phyloP scores from a whole-genome alignment of 768 basidiomycete genomes.

The Amanita phalloides region DNA sequence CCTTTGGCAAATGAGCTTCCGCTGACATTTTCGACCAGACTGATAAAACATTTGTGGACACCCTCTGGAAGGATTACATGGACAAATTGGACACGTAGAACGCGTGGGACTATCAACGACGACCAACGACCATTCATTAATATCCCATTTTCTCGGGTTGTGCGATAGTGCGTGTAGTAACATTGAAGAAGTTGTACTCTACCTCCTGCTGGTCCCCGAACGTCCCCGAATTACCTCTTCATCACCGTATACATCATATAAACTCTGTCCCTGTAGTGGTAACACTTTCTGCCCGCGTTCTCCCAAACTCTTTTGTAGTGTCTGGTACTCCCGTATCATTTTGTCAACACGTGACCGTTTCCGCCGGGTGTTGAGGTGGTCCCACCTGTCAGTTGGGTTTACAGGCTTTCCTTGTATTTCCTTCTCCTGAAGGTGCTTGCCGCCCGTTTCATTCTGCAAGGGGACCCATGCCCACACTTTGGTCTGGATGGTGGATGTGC shows the following conservation, averaged over 20 bases:
- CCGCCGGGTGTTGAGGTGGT: constrained; percentile 46
- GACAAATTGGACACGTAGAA: constrained; percentile 9
- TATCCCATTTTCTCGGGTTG: not conserved
- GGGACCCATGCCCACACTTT: constrained; percentile 33
- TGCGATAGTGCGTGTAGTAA: not conserved
- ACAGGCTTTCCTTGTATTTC: not conserved
- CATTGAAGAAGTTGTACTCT: not conserved
- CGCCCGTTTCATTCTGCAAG: constrained; percentile 1
- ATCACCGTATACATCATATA: not conserved
- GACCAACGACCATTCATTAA: not conserved
- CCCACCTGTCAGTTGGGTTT: constrained; percentile 15
- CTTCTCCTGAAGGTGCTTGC: not conserved
- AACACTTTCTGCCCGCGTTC: not conserved
- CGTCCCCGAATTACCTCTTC: not conserved
- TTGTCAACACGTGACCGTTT: constrained; percentile 34
- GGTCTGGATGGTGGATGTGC: constrained; percentile 1
- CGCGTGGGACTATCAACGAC: not conserved
- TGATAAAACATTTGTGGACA: constrained; percentile 56
- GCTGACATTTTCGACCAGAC: constrained; percentile 27
- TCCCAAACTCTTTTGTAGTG: constrained; percentile 18
- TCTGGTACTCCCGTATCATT: constrained; percentile 30
- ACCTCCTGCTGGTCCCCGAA: not conserved
- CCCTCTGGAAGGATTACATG: constrained; percentile 43
- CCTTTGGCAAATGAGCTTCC: not conserved
- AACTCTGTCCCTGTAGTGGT: not conserved